These are phyloP conservation scores for Phlegmacium glaucopus DNA, from an alignment of 768 basidiomycete species.

Conservation along the genomic window DNA sequence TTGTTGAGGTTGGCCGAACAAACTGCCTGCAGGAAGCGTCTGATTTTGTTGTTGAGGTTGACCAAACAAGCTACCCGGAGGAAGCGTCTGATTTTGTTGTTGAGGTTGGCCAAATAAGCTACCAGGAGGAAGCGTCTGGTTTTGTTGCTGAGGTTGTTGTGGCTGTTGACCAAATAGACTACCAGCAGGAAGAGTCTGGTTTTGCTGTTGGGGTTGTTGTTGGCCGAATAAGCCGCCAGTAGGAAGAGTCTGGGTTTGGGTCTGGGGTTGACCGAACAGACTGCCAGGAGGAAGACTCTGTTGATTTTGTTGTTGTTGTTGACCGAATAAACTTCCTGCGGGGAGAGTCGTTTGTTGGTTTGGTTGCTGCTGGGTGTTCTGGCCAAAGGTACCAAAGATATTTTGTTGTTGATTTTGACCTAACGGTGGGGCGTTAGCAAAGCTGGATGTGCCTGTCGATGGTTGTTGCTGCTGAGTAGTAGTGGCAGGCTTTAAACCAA, in stretches of 20 bases:
- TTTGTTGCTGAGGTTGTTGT: constrained; percentile 15
- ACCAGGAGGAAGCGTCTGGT: constrained; percentile 1
- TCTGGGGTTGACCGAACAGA: constrained; percentile 12
- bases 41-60: constrained; percentile 20
- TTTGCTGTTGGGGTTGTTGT: constrained; percentile 16
- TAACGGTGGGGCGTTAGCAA: constrained; percentile 9
- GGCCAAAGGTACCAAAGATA: constrained; percentile 23
- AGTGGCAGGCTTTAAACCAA: constrained; percentile 36
- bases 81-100: background rate
- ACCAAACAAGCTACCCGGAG: no score
- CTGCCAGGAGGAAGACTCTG: constrained; percentile 2
- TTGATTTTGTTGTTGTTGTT: constrained; percentile 22
- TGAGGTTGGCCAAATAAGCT: constrained; percentile 12
- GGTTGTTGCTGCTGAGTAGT: constrained; percentile 17
- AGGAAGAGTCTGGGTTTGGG: constrained; percentile 1
- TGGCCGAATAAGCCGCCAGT: background rate
- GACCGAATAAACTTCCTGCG: constrained; percentile 22
- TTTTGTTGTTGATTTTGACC: constrained; percentile 13
- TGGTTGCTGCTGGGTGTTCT: constrained; percentile 14
- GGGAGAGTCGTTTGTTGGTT: constrained; percentile 10
- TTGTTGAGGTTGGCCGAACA: constrained; percentile 17
- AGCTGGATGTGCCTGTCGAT: constrained; percentile 1
- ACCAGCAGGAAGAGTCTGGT: constrained; percentile 11
- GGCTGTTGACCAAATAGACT: constrained; percentile 13
- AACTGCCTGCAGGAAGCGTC: constrained; percentile 5